Base-by-base conservation (phyloP, 208 protist genomes). In the Acanthamoeba rhysodes region DNA sequence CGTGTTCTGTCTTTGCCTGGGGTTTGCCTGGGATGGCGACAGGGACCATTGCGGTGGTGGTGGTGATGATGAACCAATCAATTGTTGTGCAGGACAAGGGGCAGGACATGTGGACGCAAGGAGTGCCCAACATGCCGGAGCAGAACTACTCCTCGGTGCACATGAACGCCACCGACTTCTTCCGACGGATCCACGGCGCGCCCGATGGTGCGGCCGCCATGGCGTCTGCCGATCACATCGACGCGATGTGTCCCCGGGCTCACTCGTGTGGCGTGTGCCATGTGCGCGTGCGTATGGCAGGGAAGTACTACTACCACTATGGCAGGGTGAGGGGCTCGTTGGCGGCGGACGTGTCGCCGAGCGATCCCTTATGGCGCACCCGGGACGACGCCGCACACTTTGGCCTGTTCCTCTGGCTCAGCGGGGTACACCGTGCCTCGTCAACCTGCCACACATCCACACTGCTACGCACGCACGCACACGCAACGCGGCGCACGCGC, bases 51-150 rank as follows among this genome's bases (percentile, higher is more conserved):
- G 50, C 37, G 37, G 4, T 41, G 37, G 37, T 41, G 37, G 4
- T 41, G 2, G 37, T 41, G 37, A 41, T 41, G 37, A 41, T 41
- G 37, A 41, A 76, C 68, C n/a, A n/a, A n/a, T n/a, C n/a, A n/a
- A n/a, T 41, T 76, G n/a, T 32, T 41, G 14, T 12, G n/a, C 68
- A 76, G 68, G 68, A 76, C 68, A 76, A 76, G 34, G 68, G 24
- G 22, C 68, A 76, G 29, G 68, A 76, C 68, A 76, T 76, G 68
- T 76, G 68, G 68, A 76, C 68, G 29, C 29, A 76, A n/a, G 68
- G 68, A 32, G 14, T 76, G n/a, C 68, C 68, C 68, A 45, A 45
- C 32, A 32, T 76, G 68, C 32, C 68, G n/a, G 68, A 76, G n/a
- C 68, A 76, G 34, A 16, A 18, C 32, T 76, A 76, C 34, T 22